Base-by-base conservation (phyloP, 2,329 filamentous ascomycete genomes). In the Fusarium protoensiforme region DNA sequence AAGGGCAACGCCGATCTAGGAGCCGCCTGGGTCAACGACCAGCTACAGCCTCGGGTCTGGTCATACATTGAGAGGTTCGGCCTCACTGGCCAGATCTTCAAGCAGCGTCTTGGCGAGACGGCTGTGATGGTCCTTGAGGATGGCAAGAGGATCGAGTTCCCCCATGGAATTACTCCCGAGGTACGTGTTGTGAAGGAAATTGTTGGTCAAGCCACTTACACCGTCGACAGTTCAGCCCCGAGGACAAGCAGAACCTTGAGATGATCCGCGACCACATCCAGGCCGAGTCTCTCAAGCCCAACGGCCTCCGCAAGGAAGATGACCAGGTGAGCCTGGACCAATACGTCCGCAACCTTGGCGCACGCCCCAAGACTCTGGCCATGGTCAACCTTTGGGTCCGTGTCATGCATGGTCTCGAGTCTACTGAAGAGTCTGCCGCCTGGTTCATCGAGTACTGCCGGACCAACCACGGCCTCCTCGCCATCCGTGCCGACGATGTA, bases 21-120 rank as follows among this genome's bases (percentile, higher is more conserved):
- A 4, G 89, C 88, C 0, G 88, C 87, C 0, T 91, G 89, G 89
- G 86, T 91, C 71, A 91, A 91, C 69, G 86, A 90, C 61, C 85
- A 81, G 1, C 88, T 84, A 59, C 88, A 91, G 69, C 80, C 73
- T 29, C 79, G 80, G 5, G 84, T 90, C 57, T 85, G 79, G 70
- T 80, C 76, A 0, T 76, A 88, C 9, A 83, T 83, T 0, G 72
- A 81, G 54, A 71, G 78, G 41, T 87, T 85, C 58, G 82, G 83
- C 0, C 73, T 86, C 1, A 83, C 87, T 0, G 24, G 51, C 13
- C 41, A 69, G 29, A 68, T 86, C 0, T 80, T 69, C 1, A 81
- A 83, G 73, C 88, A 90, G 74, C 86, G 86, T 36, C 85, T 83
- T n/a, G 65, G 57, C 18, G 87, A 88, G 1, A 80, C 83, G 4